Evolutionary conservation across 2,329 filamentous ascomycete species (phyloP), one percentile per base, ranked within the genome.

Genomic region (Alternaria sp.): DNA sequence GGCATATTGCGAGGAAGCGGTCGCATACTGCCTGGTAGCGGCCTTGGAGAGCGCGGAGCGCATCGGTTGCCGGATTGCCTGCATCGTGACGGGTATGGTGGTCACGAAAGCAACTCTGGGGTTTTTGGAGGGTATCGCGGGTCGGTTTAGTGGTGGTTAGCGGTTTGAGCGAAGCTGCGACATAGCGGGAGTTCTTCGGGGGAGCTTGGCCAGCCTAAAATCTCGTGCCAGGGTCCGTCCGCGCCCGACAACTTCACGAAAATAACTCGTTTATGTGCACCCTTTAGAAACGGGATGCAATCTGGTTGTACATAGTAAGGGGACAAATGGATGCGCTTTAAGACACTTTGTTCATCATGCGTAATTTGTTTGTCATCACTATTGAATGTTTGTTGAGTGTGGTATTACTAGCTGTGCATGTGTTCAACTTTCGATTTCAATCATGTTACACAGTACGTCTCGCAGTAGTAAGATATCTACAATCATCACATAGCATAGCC

Each of bases 11-110:
- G 89, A 87, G 64, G 86, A 85, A 69, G 86, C 82, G 54, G 90
- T 90, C 79, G 90, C 90, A 85, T 97, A 97, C 72, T 93, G 90
- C 79, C 88, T 87, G 77, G 90, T 86, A 82, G 89, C 84, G 85
- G 87, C 82, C 83, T 87, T 84, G 71, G 85, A 87, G 84, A 90
- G 82, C 83, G 85, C 89, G 84, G 86, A 89, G 84, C 86, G 86
- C 82, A 88, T 82, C 69, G 89, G 89, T 86, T 91, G 89, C 78
- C 90, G 86, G 82, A 97, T 84, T 77, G 92, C 90, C 87, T 96
- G 93, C 94, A 97, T 97, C 76, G 78, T 89, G 83, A 74, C 71
- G 63, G 46, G 63, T 60, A 51, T 44, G 54, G 63, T 54, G 62
- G 73, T 64, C 73, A 74, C 74, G 70, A 68, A 67, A 65, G 64